Conservation (phyloP, 352 stramenopile species). For the Peronospora tabacina region DNA sequence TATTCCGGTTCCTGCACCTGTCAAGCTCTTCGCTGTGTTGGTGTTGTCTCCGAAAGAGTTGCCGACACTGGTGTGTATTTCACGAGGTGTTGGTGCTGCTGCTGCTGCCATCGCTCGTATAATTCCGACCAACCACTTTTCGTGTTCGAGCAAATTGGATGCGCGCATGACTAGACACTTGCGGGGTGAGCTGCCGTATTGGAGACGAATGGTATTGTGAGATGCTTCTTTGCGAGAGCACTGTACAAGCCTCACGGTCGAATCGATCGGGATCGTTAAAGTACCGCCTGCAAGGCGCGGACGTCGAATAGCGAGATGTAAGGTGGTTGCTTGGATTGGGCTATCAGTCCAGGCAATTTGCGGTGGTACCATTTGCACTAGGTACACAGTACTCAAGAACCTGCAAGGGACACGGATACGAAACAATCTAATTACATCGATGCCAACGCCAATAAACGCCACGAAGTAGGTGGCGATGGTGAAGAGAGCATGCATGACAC, state of each 20-base stretch:
- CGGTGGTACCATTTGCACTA: not conserved
- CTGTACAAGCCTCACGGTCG: conserved; percentile 14
- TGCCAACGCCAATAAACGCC: not conserved
- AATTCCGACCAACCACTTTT: conserved; percentile 13
- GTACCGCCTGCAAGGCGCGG: conserved; percentile 9
- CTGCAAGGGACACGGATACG: not conserved
- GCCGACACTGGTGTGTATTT: not conserved
- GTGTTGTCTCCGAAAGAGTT: not conserved
- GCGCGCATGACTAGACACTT: conserved; percentile 4
- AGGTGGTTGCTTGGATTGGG: conserved; percentile 4
- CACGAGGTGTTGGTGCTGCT: not conserved
- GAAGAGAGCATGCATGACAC: not conserved
- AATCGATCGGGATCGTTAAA: conserved; percentile 17
- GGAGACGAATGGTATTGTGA: conserved; percentile 15
- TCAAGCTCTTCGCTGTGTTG: not conserved
- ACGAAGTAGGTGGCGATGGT: not conserved
- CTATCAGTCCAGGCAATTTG: not conserved
- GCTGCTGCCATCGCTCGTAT: conserved; percentile 16
- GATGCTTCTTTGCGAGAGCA: conserved; percentile 7
- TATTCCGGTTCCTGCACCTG: not conserved
- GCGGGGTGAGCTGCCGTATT: conserved; percentile 3
- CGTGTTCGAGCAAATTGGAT: conserved; percentile 11
- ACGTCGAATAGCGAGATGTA: conserved; percentile 13
- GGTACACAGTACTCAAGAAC: conserved; percentile 15
- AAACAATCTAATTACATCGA: not conserved